Conservation (phyloP, 768 basidiomycete genomes). For the Crucibulum laeve region DNA sequence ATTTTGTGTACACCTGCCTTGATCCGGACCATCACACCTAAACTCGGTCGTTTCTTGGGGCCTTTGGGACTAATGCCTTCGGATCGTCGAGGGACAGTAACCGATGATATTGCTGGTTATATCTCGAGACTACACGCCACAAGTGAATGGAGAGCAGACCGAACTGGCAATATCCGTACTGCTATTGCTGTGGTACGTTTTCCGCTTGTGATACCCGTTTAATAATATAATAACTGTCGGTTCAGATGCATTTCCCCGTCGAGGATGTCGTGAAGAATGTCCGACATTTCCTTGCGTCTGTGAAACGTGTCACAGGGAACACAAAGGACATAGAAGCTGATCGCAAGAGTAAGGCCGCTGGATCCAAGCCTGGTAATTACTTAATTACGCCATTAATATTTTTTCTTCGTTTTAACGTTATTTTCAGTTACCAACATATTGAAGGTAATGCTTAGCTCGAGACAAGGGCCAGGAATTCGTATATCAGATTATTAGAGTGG, state of each 20-base stretch:
- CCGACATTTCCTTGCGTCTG: slow-evolving; percentile 67
- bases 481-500: slow-evolving; percentile 65
- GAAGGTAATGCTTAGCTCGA: slow-evolving; percentile 82
- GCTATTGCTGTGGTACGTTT: slow-evolving; percentile 70
- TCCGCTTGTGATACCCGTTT: not conserved
- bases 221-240: not conserved
- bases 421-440: slow-evolving; percentile 65
- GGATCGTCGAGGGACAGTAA: slow-evolving; percentile 90
- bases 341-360: slow-evolving; percentile 28
- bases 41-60: slow-evolving; percentile 73
- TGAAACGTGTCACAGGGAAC: slow-evolving; percentile 74
- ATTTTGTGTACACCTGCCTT: slow-evolving; percentile 82
- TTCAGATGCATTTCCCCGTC: slow-evolving; percentile 67
- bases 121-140: slow-evolving; percentile 76
- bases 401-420: slow-evolving; percentile 1
- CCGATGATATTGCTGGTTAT: slow-evolving; percentile 81
- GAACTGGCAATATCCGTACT: slow-evolving; percentile 76
- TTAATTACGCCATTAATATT: slow-evolving; percentile 12
- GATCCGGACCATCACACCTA: slow-evolving; percentile 73
- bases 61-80: slow-evolving; percentile 96
- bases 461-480: slow-evolving; percentile 85
- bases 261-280: slow-evolving; percentile 79
- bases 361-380: slow-evolving; percentile 45
- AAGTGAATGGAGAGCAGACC: slow-evolving; percentile 93
- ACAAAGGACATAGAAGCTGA: slow-evolving; percentile 47